Percentiles rank a stretch among this genome's conserved stretches.
Evolutionary conservation across 306 rosid species (phyloP).

Genomic region (Malus sylvestris): DNA sequence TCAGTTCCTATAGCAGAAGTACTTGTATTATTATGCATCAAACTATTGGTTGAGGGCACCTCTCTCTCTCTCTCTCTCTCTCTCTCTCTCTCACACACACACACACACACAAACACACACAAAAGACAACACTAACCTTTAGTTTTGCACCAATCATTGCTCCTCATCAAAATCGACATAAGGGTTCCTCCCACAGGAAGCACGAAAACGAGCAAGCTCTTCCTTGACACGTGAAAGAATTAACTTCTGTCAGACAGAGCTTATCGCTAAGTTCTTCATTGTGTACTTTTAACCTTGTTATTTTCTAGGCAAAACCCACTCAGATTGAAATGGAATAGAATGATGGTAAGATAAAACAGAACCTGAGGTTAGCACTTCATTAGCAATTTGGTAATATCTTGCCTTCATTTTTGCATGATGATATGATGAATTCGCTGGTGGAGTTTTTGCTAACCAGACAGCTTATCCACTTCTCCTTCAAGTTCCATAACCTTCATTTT

Average conservation of each 20-base stretch:
- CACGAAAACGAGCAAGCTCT: constrained; percentile 49
- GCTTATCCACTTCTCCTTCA: constrained; percentile 75
- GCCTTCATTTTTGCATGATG: constrained; percentile 96
- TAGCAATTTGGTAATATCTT: constrained; percentile 3
- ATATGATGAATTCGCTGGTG: constrained; percentile 71
- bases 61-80: neutral
- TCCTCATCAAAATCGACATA: constrained; percentile 64
- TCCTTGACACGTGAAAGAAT: constrained; percentile 59
- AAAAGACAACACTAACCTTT: constrained; percentile 45
- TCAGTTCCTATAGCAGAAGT: constrained; percentile 49
- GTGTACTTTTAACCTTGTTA: constrained; percentile 53
- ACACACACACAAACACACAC: neutral
- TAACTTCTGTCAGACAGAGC: constrained; percentile 45
- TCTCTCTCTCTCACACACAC: neutral
- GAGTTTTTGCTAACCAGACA: constrained; percentile 93
- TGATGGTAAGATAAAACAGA: neutral
- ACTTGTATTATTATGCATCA: constrained; percentile 13
- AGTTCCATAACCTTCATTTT: constrained; percentile 60
- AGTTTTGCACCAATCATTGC: constrained; percentile 50
- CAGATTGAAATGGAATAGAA: constrained; percentile 16
- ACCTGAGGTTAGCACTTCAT: neutral
- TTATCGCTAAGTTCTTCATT: constrained; percentile 66
- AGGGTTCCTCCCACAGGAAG: constrained; percentile 43
- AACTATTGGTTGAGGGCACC: neutral
- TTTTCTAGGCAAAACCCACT: constrained; percentile 38